Evolutionary conservation across 2,329 filamentous ascomycete genomes (phyloP).

Genomic region (Cyanodermella asteris): DNA sequence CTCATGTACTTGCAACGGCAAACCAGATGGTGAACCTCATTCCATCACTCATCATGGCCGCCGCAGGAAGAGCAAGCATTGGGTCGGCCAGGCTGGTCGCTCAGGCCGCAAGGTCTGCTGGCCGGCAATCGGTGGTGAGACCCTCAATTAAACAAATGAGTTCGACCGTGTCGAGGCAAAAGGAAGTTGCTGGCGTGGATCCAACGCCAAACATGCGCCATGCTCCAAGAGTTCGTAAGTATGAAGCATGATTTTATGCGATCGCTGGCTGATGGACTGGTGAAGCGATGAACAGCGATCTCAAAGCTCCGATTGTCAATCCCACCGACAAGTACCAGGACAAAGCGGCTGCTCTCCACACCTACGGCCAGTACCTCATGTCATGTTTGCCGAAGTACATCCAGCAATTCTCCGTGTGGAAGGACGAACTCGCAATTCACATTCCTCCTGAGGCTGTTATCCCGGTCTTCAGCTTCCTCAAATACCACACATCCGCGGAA

Average conservation of each 20-base stretch:
- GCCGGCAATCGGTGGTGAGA: conserved; percentile 11
- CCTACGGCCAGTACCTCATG: conserved; percentile 91
- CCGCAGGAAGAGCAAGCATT: conserved; percentile 2
- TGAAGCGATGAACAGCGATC: conserved; percentile 29
- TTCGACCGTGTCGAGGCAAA: conserved; percentile 15
- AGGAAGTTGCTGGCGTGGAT: conserved; percentile 35
- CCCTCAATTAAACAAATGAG: conserved; percentile 15
- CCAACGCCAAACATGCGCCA: conserved; percentile 45
- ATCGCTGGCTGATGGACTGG: conserved; percentile 5
- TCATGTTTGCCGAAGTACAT: conserved; percentile 93
- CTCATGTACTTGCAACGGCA: too few species aligned
- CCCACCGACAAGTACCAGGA: conserved; percentile 80
- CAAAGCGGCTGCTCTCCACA: conserved; percentile 72
- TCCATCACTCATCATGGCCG: too few species aligned
- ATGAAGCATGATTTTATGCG: conserved; percentile 1
- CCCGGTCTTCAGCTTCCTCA: conserved; percentile 83
- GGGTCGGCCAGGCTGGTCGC: background rate
- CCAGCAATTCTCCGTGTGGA: conserved; percentile 99
- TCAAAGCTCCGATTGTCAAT: conserved; percentile 66
- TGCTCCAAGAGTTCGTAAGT: conserved; percentile 29
- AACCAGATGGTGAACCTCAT: too few species aligned
- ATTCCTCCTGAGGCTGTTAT: conserved; percentile 74
- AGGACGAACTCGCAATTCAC: conserved; percentile 91
- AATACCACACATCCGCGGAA: conserved; percentile 93
- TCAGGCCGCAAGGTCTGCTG: background rate